phyloP scores from a whole-genome alignment of 148 eudicot genomes.

The Rhododendron ovatum region DNA sequence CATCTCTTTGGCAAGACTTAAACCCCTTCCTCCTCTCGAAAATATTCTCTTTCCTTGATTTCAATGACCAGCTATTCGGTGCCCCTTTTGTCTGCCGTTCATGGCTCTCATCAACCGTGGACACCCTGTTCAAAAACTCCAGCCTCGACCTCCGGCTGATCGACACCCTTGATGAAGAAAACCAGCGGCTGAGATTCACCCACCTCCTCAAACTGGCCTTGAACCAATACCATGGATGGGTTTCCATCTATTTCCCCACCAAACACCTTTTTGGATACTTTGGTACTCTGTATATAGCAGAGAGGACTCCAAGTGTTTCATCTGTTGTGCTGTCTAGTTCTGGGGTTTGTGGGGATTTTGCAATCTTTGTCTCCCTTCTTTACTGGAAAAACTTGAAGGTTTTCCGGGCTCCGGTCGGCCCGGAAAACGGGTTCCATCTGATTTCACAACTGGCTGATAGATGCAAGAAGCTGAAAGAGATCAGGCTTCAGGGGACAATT shows the following conservation, averaged over 20 bases:
- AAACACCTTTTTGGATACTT: conserved; percentile 9
- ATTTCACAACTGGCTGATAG: not conserved
- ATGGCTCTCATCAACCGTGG: conserved; percentile 5
- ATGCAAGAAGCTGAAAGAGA: conserved; percentile 7
- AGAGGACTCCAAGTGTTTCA: not conserved
- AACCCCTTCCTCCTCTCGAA: conserved; percentile 10
- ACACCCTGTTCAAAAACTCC: conserved; percentile 8
- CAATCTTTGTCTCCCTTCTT: not conserved
- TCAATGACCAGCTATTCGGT: not conserved
- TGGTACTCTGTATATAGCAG: conserved; percentile 1
- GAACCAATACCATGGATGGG: not conserved
- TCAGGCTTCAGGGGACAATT: not conserved
- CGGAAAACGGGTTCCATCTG: not conserved
- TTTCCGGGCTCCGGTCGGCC: not conserved
- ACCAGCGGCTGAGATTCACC: conserved; percentile 11
- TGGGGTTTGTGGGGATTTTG: not conserved
- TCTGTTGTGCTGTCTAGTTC: not conserved
- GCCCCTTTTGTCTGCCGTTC: conserved; percentile 5
- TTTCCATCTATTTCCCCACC: conserved; percentile 7
- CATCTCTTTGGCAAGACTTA: conserved; percentile 12
- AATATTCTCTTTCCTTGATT: not conserved
- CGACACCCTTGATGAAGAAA: conserved; percentile 10
- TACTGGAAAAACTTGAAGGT: conserved; percentile 13
- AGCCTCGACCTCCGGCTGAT: not conserved
- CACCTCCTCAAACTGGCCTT: conserved; percentile 16